These are phyloP conservation scores for Coemansia sp. DNA, from an alignment of 192 early-diverging fungal species.

Conservation along the genomic window DNA sequence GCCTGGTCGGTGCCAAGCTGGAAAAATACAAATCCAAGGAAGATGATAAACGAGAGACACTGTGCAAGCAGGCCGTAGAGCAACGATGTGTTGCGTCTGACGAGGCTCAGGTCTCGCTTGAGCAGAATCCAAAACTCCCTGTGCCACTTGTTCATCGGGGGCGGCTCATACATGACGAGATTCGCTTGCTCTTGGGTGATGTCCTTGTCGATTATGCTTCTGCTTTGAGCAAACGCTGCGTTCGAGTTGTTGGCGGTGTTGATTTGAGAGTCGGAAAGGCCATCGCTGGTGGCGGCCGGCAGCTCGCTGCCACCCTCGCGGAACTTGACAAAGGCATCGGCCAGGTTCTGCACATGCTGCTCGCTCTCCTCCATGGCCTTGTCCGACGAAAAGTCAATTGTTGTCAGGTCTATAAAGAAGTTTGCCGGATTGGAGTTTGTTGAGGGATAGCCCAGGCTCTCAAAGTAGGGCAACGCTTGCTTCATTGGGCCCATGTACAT, in stretches of 20 bases:
- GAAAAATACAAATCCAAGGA: slow-evolving; percentile 53
- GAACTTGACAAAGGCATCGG: slow-evolving; percentile 8
- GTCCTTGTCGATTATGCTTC: slow-evolving; percentile 1
- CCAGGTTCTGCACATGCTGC: slow-evolving; percentile 21
- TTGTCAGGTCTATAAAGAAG: slow-evolving; percentile 55
- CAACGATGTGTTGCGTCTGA: slow-evolving; percentile 14
- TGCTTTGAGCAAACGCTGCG: not conserved
- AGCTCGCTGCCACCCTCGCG: slow-evolving; percentile 3
- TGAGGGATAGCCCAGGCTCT: slow-evolving; percentile 46
- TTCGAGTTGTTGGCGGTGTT: not conserved
- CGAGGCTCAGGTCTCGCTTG: slow-evolving; percentile 27
- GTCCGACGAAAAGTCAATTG: slow-evolving; percentile 21
- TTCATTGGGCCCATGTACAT: slow-evolving; percentile 52
- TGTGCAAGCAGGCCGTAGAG: slow-evolving; percentile 8
- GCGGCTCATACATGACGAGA: slow-evolving; percentile 9
- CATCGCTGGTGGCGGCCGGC: not conserved
- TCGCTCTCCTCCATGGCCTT: slow-evolving; percentile 17
- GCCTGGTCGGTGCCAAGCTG: slow-evolving; percentile 11
- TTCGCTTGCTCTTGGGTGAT: slow-evolving; percentile 4
- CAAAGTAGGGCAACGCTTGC: slow-evolving; percentile 31
- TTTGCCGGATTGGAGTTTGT: slow-evolving; percentile 59
- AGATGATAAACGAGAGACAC: slow-evolving; percentile 2
- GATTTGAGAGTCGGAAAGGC: not conserved
- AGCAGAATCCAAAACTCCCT: slow-evolving; percentile 33
- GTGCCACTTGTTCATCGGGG: slow-evolving; percentile 25